phyloP scores from a whole-genome alignment of 2,329 filamentous ascomycete genomes.

The Colletotrichum scovillei region DNA sequence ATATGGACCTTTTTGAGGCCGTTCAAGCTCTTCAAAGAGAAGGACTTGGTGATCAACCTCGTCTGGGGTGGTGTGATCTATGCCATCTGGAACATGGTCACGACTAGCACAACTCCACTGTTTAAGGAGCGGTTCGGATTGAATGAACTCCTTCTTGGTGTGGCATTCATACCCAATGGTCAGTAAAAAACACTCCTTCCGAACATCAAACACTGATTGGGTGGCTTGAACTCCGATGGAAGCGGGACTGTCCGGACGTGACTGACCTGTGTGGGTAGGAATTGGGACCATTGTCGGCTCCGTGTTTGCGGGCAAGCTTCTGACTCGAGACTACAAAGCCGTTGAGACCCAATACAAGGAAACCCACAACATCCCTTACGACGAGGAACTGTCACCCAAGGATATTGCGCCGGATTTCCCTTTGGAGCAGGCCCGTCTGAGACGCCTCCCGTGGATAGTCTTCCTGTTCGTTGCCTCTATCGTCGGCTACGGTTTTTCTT shows the following conservation, averaged over 20 bases:
- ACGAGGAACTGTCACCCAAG: conserved; percentile 42
- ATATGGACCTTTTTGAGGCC: conserved; percentile 49
- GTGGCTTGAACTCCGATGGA: neutral
- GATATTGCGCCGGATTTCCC: conserved; percentile 49
- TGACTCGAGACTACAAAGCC: conserved; percentile 48
- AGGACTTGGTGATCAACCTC: conserved; percentile 55
- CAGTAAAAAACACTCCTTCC: neutral
- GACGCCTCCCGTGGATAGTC: conserved; percentile 51
- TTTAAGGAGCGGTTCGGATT: conserved; percentile 45
- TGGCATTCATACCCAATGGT: conserved; percentile 43
- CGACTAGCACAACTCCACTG: conserved; percentile 51
- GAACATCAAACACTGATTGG: neutral
- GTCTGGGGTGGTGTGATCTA: conserved; percentile 51
- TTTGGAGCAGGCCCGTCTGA: conserved; percentile 53
- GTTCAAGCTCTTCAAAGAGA: conserved; percentile 51
- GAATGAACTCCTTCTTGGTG: conserved; percentile 40
- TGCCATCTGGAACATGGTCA: conserved; percentile 61
- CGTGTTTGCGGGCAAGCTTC: conserved; percentile 51
- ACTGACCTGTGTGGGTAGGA: conserved; percentile 33
- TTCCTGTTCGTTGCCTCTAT: conserved; percentile 46
- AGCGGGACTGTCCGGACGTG: neutral
- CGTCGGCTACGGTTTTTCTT: conserved; percentile 49
- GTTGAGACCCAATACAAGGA: conserved; percentile 39
- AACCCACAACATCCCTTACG: conserved; percentile 36
- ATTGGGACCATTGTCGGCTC: conserved; percentile 55